These are phyloP conservation scores for Leucogyrophana mollusca DNA, from an alignment of 768 basidiomycete species.

Conservation along the genomic window DNA sequence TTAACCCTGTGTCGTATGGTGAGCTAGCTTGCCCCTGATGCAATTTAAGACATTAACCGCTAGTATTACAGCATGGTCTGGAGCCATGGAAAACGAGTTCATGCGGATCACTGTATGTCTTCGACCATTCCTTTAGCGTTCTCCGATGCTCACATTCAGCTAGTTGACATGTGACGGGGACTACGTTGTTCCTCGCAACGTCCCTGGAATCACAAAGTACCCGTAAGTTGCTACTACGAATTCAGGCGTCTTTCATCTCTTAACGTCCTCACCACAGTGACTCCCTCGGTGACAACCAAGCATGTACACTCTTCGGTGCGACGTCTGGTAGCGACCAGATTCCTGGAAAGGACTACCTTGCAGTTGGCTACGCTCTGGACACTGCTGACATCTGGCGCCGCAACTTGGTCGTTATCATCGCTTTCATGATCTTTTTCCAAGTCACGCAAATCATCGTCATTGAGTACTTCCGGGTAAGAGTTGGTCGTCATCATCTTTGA, in stretches of 20 bases:
- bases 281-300: conserved; percentile 63
- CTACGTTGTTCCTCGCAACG: conserved; percentile 66
- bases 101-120: conserved; percentile 57
- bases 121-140: conserved; percentile 2
- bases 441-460: conserved; percentile 64
- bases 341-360: conserved; percentile 60
- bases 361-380: conserved; percentile 49
- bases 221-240: conserved; percentile 42
- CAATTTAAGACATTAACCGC: too few relatives aligned
- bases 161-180: conserved; percentile 65
- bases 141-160: conserved; percentile 4
- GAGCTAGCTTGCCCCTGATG: conserved; percentile 14
- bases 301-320: conserved; percentile 75
- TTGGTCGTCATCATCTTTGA: conserved; percentile 8
- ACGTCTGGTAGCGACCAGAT: conserved; percentile 53
- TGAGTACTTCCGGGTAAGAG: conserved; percentile 59
- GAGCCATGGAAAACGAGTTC: conserved; percentile 86
- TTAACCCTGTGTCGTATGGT: conserved; percentile 79
- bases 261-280: conserved; percentile 37
- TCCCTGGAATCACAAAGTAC: conserved; percentile 53
- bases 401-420: conserved; percentile 70
- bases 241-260: background rate
- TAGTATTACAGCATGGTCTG: conserved; percentile 67
- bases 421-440: conserved; percentile 69
- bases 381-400: conserved; percentile 59